Evolutionary conservation across 352 stramenopile species (phyloP), one percentile per base, ranked within the genome.

Genomic region (Globisporangium splendens): DNA sequence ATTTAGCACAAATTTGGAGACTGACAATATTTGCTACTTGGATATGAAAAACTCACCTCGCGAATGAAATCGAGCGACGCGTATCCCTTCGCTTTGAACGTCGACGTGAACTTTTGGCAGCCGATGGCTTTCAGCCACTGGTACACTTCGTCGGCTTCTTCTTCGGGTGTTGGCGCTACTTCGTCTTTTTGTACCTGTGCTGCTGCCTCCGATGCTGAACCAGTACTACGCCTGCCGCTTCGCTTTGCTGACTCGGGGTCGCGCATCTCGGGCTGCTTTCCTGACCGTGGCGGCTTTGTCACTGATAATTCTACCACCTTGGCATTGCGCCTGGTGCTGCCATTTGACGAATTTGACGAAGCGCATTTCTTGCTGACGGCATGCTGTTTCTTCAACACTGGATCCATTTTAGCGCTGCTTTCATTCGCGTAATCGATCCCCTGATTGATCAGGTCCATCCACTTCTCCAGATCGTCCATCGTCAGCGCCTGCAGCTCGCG

Each of bases 1-100:
- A 6, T 4, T 35, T 35, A 51, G 11, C 8, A 44, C n/a, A n/a
- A 15, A 46, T 38, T 35, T 35, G 28, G 28, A 6, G 28, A 35
- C 28, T 35, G 24, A 31, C 24, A 31, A 31, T 31, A 5, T 31
- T 31, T 31, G 24, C 24, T 31, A 31, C 24, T 35, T 35, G 8
- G 28, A 35, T 35, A 53, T 47, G 31, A 57, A 24, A 8, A 15
- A 59, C 72, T 44, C 52, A 95, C 86, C 80, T 95, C 86, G 48
- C 86, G 86, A 66, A 95, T 88, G 46, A 91, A 93, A 61, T 95
- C 86, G 38, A 95, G 63, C 12, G 82, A 79, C 20, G 68, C 58
- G 38, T 91, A 95, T 20, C 86, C 86, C 58, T 95, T 95, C 20
- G 71, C 70, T 62, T 88, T 88, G 51, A 95, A 77, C 53, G 80